A percentile compares a stretch with the other conserved stretches of the same genome.
Conservation (phyloP, 768 basidiomycete species). For the Amanita inopinata region DNA sequence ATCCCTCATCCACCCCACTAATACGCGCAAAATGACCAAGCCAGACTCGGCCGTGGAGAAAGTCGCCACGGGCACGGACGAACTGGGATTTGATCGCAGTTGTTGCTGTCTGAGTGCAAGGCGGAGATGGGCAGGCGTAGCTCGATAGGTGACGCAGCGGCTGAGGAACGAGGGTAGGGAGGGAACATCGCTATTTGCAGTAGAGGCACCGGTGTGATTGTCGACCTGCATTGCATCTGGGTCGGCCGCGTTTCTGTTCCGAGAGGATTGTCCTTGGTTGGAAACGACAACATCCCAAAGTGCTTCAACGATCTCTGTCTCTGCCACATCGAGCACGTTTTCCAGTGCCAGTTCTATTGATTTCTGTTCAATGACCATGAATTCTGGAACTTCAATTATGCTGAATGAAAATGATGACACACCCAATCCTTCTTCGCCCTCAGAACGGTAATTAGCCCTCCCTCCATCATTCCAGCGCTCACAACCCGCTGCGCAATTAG, state of each 20-base stretch:
- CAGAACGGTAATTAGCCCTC: constrained; percentile 46
- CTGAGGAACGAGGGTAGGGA: constrained; percentile 28
- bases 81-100: not conserved
- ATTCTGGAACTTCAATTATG: not conserved
- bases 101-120: constrained; percentile 33
- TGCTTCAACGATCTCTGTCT: constrained; percentile 49
- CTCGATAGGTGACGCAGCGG: constrained; percentile 27
- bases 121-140: constrained; percentile 31
- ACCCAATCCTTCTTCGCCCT: constrained; percentile 64
- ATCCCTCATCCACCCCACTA: constrained; percentile 30
- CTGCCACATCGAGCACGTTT: constrained; percentile 52
- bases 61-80: too few relatives aligned
- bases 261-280: constrained; percentile 6
- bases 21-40: not conserved
- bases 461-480: constrained; percentile 51
- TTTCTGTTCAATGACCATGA: constrained; percentile 20
- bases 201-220: constrained; percentile 10
- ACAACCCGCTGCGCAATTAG: constrained; percentile 51
- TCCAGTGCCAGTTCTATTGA: constrained; percentile 42
- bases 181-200: constrained; percentile 12
- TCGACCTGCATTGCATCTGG: constrained; percentile 34
- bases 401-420: constrained; percentile 28
- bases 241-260: constrained; percentile 16
- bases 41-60: not conserved
- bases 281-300: constrained; percentile 33